phyloP scores from a whole-genome alignment of 2,329 filamentous ascomycete genomes.

The Ceratocystis colombiana region DNA sequence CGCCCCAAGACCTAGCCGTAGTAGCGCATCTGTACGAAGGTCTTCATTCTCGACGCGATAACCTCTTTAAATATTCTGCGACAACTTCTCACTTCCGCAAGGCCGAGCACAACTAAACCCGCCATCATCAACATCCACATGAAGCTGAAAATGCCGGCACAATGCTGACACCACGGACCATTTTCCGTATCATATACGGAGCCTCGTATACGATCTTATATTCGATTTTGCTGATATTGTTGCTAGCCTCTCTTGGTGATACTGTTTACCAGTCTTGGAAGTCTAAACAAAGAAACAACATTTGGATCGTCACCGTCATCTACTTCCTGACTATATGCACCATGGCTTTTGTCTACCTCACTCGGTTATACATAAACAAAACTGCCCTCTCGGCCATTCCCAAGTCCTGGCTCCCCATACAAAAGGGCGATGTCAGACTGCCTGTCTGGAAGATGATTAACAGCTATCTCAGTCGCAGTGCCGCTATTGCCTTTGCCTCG shows the following conservation, averaged over 20 bases:
- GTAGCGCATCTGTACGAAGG: slow-evolving; percentile 14
- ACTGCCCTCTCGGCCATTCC: slow-evolving; percentile 72
- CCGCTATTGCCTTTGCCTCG: slow-evolving; percentile 68
- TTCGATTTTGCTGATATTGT: slow-evolving; percentile 59
- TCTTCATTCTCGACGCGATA: background rate
- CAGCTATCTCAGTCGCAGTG: slow-evolving; percentile 63
- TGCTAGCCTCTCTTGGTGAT: slow-evolving; percentile 72
- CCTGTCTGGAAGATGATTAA: slow-evolving; percentile 66
- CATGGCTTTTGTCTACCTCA: slow-evolving; percentile 66
- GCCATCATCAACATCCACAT: slow-evolving; percentile 26
- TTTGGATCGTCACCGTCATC: slow-evolving; percentile 67
- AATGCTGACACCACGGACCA: slow-evolving; percentile 40
- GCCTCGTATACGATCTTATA: slow-evolving; percentile 67
- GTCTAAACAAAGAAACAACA: slow-evolving; percentile 61
- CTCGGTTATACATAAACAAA: slow-evolving; percentile 77
- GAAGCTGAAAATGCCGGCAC: slow-evolving; percentile 26
- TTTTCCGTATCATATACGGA: slow-evolving; percentile 74
- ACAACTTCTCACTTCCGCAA: slow-evolving; percentile 20
- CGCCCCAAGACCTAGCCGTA: slow-evolving; percentile 22
- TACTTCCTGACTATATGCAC: slow-evolving; percentile 64
- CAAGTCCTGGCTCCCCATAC: slow-evolving; percentile 74
- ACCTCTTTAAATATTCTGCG: slow-evolving; percentile 3
- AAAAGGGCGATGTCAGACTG: slow-evolving; percentile 69
- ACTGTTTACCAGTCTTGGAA: slow-evolving; percentile 65
- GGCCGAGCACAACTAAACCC: background rate